A percentile compares a stretch with the other conserved stretches of the same genome.
phyloP scores from a whole-genome alignment of 2,329 filamentous ascomycete species.

The Colletotrichum lindemuthianum region DNA sequence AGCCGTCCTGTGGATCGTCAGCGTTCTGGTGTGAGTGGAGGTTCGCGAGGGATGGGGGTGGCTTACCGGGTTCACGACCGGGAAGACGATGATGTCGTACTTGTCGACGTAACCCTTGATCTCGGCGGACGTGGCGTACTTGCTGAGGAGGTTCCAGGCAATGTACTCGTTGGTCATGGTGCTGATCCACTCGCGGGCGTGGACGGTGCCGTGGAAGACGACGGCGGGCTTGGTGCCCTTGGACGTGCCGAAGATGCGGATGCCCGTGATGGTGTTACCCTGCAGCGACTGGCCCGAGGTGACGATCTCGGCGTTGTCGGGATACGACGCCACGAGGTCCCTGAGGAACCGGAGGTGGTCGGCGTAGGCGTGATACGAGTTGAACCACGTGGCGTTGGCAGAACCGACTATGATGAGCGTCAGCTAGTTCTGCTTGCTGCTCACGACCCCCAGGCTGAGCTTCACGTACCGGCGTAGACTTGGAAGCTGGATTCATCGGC shows the following conservation, averaged over 20 bases:
- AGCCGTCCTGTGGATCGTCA: constrained; percentile 47
- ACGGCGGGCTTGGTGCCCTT: constrained; percentile 54
- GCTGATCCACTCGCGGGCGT: constrained; percentile 64
- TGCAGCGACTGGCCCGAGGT: constrained; percentile 52
- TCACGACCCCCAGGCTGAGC: background rate
- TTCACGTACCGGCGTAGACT: constrained; percentile 38
- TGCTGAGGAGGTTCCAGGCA: constrained; percentile 52
- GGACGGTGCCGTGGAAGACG: constrained; percentile 60
- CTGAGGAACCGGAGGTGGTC: constrained; percentile 54
- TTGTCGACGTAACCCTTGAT: constrained; percentile 58
- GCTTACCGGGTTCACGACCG: constrained; percentile 60
- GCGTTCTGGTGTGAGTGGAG: background rate
- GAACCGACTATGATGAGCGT: constrained; percentile 23
- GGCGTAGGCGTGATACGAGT: constrained; percentile 55
- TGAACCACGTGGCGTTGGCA: constrained; percentile 51
- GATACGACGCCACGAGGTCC: constrained; percentile 49
- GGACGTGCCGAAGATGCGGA: constrained; percentile 56
- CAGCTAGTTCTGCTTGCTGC: background rate
- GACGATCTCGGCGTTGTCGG: constrained; percentile 53
- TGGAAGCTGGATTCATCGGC: constrained; percentile 47
- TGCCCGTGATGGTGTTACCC: constrained; percentile 63
- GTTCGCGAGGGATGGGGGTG: too few relatives aligned
- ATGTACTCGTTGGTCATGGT: constrained; percentile 55
- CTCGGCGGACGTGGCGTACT: constrained; percentile 45
- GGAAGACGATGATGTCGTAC: constrained; percentile 70